Evolutionary conservation across 306 rosid genomes (phyloP).

Genomic region (Canavalia ensiformis): DNA sequence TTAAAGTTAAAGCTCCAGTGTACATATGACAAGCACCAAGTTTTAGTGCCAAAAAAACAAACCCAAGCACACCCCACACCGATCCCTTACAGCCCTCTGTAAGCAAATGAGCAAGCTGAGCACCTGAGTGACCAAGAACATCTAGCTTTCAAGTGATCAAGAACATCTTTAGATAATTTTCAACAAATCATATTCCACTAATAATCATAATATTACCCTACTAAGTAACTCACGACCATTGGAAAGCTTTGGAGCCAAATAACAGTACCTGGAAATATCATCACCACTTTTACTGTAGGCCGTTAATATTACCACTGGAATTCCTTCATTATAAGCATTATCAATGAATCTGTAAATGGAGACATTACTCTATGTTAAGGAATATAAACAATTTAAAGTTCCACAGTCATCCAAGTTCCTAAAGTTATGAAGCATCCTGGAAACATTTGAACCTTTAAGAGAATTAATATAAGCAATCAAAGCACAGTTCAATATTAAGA

Average conservation of each 20-base stretch:
- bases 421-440: not conserved
- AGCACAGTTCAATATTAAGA: slow-evolving; percentile 33
- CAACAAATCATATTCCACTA: not conserved
- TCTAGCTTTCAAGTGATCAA: not conserved
- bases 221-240: slow-evolving; percentile 15
- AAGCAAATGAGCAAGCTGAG: slow-evolving; percentile 25
- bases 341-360: slow-evolving; percentile 80
- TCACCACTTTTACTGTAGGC: slow-evolving; percentile 81
- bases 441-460: not conserved
- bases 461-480: slow-evolving; percentile 13
- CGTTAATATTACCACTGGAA: slow-evolving; percentile 78
- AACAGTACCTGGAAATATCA: slow-evolving; percentile 69
- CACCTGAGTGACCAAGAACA: too few relatives aligned
- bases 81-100: slow-evolving; percentile 10
- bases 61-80: not conserved
- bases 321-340: slow-evolving; percentile 71
- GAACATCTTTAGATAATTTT: slow-evolving; percentile 4
- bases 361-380: slow-evolving; percentile 42
- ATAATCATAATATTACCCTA: slow-evolving; percentile 25
- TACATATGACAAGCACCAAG: not conserved
- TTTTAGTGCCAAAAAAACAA: slow-evolving; percentile 28
- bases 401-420: slow-evolving; percentile 37
- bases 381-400: slow-evolving; percentile 38
- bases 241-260: slow-evolving; percentile 42
- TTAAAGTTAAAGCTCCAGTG: slow-evolving; percentile 30